Percentiles rank a stretch among this genome's conserved stretches.
Evolutionary conservation across 805 yeast genomes (phyloP).

Genomic region (Ogataea trehalophila): DNA sequence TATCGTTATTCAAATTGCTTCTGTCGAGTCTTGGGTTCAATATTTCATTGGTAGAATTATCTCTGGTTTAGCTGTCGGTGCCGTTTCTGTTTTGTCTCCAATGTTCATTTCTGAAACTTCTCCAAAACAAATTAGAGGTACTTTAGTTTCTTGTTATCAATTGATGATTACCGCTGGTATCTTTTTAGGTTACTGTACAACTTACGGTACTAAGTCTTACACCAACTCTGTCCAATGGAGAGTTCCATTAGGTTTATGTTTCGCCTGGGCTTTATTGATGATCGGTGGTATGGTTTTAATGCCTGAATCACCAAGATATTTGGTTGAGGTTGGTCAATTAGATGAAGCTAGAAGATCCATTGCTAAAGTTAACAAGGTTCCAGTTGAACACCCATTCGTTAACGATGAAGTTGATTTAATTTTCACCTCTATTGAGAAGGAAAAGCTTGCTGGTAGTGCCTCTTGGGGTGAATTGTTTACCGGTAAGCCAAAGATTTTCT

Average conservation of each 20-base stretch:
- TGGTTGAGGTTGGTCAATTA: conserved; percentile 43
- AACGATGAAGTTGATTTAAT: conserved; percentile 49
- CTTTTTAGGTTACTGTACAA: conserved; percentile 63
- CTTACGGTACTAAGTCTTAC: conserved; percentile 55
- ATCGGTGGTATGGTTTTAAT: conserved; percentile 48
- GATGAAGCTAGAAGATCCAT: conserved; percentile 53
- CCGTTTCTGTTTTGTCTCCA: conserved; percentile 48
- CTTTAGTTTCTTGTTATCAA: conserved; percentile 66
- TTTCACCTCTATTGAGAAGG: conserved; percentile 58
- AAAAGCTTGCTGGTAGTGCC: conserved; percentile 58
- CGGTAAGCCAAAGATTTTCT: conserved; percentile 58
- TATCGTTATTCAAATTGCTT: conserved; percentile 53
- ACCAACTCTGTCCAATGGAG: conserved; percentile 57
- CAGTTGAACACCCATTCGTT: conserved; percentile 49
- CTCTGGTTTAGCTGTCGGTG: conserved; percentile 53
- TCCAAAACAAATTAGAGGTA: conserved; percentile 68
- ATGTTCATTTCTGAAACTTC: conserved; percentile 64
- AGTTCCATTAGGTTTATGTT: conserved; percentile 51
- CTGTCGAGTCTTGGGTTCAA: conserved; percentile 55
- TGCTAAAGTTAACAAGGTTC: conserved; percentile 53
- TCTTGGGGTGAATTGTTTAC: conserved; percentile 58
- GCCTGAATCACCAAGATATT: conserved; percentile 69
- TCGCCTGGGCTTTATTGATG: conserved; percentile 49
- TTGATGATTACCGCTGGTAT: conserved; percentile 68
- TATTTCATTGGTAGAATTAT: conserved; percentile 58